A percentile compares a stretch with the other conserved stretches of the same genome.
Conservation (phyloP, 495 filamentous ascomycete species). For the Lasiosphaeris hirsuta region DNA sequence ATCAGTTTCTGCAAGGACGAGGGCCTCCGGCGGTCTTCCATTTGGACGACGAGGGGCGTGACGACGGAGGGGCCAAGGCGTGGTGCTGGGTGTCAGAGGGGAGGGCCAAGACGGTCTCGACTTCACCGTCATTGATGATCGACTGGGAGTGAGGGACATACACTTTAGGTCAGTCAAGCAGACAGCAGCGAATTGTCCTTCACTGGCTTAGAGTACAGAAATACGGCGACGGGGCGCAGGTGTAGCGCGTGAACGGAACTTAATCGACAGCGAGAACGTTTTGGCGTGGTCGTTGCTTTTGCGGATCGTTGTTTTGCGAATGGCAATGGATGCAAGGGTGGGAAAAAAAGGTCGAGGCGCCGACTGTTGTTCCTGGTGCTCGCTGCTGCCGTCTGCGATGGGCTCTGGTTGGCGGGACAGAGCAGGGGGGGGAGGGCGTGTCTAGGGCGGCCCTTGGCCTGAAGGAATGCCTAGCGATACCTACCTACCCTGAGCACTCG, state of each 20-base stretch:
- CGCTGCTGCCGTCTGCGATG: constrained; percentile 15
- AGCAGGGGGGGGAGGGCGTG: constrained; percentile 4
- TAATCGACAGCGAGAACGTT: not conserved
- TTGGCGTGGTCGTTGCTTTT: constrained; percentile 4
- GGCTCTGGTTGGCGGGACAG: constrained; percentile 26
- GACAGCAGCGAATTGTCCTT: no score
- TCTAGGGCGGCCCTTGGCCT: constrained; percentile 4
- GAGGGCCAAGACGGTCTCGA: no score
- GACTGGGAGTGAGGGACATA: no score
- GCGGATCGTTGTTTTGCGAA: constrained; percentile 9
- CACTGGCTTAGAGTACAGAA: no score
- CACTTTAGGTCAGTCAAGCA: no score
- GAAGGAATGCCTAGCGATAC: not conserved
- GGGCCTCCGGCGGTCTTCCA: constrained; percentile 14
- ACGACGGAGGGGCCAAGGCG: not conserved
- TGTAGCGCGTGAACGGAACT: no score
- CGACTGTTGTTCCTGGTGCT: constrained; percentile 18
- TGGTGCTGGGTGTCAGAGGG: not conserved
- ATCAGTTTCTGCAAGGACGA: constrained; percentile 27
- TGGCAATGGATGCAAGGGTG: not conserved
- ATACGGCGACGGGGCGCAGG: no score
- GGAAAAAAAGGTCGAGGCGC: constrained; percentile 14
- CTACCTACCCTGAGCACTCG: no score
- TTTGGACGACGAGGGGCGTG: constrained; percentile 6
- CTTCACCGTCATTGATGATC: no score